These are phyloP conservation scores for Ziziphus jujuba DNA, from an alignment of 306 rosid species.

Conservation along the genomic window DNA sequence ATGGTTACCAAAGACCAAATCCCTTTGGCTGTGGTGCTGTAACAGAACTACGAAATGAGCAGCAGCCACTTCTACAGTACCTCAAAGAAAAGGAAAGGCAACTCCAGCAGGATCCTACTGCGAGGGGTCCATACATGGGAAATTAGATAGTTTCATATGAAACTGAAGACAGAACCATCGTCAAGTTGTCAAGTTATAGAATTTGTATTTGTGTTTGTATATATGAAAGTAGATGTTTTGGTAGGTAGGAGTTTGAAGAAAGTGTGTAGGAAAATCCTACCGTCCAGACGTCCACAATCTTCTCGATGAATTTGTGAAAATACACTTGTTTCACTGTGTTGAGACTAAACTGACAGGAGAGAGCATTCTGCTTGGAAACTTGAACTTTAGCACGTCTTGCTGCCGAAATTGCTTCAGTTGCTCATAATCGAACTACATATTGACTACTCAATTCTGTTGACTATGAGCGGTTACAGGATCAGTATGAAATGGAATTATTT, in stretches of 20 bases:
- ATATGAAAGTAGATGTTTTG: conserved; percentile 34
- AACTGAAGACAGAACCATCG: not conserved
- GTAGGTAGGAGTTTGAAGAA: conserved; percentile 21
- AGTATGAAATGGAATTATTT: too few species aligned
- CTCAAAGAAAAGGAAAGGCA: conserved; percentile 78
- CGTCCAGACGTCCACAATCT: not conserved
- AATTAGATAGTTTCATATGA: conserved; percentile 29
- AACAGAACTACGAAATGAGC: conserved; percentile 63
- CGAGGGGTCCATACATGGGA: conserved; percentile 65
- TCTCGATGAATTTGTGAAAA: not conserved
- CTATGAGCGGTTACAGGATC: too few species aligned
- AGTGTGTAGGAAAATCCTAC: conserved; percentile 19
- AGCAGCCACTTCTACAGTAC: conserved; percentile 62
- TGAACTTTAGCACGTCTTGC: too few species aligned
- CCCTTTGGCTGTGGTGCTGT: conserved; percentile 60
- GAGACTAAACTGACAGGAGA: too few species aligned
- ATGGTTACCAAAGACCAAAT: conserved; percentile 58
- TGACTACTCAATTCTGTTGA: too few species aligned
- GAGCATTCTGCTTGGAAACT: too few species aligned
- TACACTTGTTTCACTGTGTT: not conserved
- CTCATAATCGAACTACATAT: too few species aligned
- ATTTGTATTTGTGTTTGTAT: conserved; percentile 9
- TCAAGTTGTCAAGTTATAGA: not conserved
- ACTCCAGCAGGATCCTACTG: conserved; percentile 61
- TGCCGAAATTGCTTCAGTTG: too few species aligned